Evolutionary conservation across 192 early-diverging fungal genomes (phyloP).

Genomic region (Linderina pennispora): DNA sequence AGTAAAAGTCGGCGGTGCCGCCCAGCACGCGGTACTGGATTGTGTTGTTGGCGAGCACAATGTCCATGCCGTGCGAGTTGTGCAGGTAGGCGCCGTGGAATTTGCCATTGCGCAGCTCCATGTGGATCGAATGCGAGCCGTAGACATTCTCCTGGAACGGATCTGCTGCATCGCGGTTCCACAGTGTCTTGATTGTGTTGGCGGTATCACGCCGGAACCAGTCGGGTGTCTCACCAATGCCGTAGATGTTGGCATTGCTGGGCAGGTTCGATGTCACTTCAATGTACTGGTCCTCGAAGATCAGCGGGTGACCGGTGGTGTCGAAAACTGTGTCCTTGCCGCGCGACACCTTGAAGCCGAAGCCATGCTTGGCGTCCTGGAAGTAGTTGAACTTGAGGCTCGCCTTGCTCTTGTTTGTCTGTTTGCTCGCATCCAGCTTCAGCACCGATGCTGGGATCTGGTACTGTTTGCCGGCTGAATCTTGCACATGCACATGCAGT

Average conservation of each 20-base stretch:
- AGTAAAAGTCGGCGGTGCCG: constrained; percentile 58
- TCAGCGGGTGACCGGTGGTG: constrained; percentile 36
- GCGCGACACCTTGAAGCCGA: constrained; percentile 30
- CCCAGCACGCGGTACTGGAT: constrained; percentile 62
- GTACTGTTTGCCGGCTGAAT: constrained; percentile 29
- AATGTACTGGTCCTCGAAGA: constrained; percentile 63
- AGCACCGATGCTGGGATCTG: constrained; percentile 37
- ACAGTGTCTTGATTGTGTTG: constrained; percentile 38
- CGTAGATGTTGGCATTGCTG: constrained; percentile 58
- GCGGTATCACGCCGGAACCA: constrained; percentile 48
- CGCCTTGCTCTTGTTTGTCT: constrained; percentile 1
- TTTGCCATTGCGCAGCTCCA: constrained; percentile 53
- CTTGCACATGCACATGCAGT: constrained; percentile 51
- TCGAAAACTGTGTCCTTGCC: constrained; percentile 23
- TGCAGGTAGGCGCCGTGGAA: constrained; percentile 52
- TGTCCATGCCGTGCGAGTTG: constrained; percentile 67
- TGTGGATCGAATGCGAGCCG: constrained; percentile 59
- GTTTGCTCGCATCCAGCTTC: constrained; percentile 8
- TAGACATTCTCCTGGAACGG: constrained; percentile 53
- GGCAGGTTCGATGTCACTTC: constrained; percentile 56
- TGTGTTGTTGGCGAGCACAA: constrained; percentile 39
- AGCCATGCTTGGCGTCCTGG: constrained; percentile 12
- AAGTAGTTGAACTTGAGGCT: constrained; percentile 7
- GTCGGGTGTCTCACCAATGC: constrained; percentile 56
- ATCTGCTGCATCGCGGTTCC: constrained; percentile 41